Base-by-base conservation (phyloP, 164 flowering plant genomes). In the Nymphaea colorata region DNA sequence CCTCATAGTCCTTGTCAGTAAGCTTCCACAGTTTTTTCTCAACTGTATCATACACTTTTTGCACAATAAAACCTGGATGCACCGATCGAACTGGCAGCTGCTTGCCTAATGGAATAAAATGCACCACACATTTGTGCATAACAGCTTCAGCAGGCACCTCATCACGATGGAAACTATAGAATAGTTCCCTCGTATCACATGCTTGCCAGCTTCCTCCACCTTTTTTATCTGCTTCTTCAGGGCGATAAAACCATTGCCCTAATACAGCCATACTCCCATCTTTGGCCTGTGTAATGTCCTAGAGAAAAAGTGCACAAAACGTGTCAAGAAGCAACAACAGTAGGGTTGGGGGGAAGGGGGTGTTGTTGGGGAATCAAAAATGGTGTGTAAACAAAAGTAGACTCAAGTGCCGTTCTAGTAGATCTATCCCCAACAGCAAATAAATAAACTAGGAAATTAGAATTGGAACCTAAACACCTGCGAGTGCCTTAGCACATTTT, bases 211-310 rank as follows among this genome's bases (percentile, higher is more conserved):
- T 80, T 71, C 95, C 97, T 66, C 96, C 99, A 15, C 84, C 86
- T 71, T 76, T 87, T 68, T 72, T 87, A 59, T 82, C 89, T 36
- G 96, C 99, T 75, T 91, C 99, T 72, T 91, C 99, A 53, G 99
- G 99, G 47, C 97, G 96, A 74, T 94, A 94, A 76, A 94, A 90
- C 97, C 99, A 94, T 75, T 94, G 99, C 16, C 97, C 96, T 36
- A 79, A 77, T 8, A 94, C 88, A 87, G 81, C 82, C 84, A 89
- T 61, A 70, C 70, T 76, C 42, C 95, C 98, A 68, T 84, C 81
- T 64, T 44, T 82, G 10, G 10, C 53, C 76, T 87, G 93, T 67
- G 80, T 69, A 42, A 94, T 88, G 70, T 94, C 98, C 98, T 94
- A 76, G 42, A 41, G 65, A 59, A 42, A 74, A 25, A 25, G 36